phyloP scores from a whole-genome alignment of 352 stramenopile species.

The Phytophthora cajani region DNA sequence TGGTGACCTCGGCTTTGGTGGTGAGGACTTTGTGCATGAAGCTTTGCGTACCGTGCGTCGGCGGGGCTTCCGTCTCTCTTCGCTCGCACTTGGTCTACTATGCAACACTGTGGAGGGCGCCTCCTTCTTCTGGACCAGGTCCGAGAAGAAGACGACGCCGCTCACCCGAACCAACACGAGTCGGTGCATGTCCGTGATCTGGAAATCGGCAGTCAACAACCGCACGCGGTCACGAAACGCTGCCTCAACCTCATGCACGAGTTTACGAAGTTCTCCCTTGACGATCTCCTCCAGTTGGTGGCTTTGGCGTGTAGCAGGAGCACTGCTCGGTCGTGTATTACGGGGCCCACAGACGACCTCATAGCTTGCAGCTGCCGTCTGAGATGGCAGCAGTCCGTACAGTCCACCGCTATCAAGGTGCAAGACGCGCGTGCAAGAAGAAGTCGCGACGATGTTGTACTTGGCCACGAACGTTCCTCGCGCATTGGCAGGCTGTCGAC shows the following conservation, averaged over 20 bases:
- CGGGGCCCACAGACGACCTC: not conserved
- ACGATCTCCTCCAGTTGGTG: slow-evolving; percentile 56
- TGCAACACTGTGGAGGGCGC: not conserved
- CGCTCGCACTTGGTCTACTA: not conserved
- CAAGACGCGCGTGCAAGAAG: slow-evolving; percentile 55
- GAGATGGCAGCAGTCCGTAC: slow-evolving; percentile 42
- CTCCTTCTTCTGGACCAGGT: slow-evolving; percentile 43
- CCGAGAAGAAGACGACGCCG: slow-evolving; percentile 62
- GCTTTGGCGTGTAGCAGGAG: slow-evolving; percentile 24
- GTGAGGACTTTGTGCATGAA: not conserved
- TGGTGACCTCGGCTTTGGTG: not conserved
- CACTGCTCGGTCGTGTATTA: slow-evolving; percentile 25
- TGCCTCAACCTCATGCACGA: slow-evolving; percentile 57
- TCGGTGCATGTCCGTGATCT: slow-evolving; percentile 58
- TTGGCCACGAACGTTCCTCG: slow-evolving; percentile 63
- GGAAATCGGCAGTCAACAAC: slow-evolving; percentile 62
- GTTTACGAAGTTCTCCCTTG: slow-evolving; percentile 47
- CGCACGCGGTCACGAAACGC: slow-evolving; percentile 50
- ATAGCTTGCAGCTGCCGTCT: slow-evolving; percentile 8
- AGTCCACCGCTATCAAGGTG: slow-evolving; percentile 31
- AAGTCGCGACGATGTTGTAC: slow-evolving; percentile 49
- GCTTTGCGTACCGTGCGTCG: slow-evolving; percentile 19
- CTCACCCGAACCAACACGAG: slow-evolving; percentile 66
- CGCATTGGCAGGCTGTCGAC: slow-evolving; percentile 38
- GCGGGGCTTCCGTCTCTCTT: slow-evolving; percentile 1